Evolutionary conservation across 192 early-diverging fungal species (phyloP).

Genomic region (Mortierella claussenii): DNA sequence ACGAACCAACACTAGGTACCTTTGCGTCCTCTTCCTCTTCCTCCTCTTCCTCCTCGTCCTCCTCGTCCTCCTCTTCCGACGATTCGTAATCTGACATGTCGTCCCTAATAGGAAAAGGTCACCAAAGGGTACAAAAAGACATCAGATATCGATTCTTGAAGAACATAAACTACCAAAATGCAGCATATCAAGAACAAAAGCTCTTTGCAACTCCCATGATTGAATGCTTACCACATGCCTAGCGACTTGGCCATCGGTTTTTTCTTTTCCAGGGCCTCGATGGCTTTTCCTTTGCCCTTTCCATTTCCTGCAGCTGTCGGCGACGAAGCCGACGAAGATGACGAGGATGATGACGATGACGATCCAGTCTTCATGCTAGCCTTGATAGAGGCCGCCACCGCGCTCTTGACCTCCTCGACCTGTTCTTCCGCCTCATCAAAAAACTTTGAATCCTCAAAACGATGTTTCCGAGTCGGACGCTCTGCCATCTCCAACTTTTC

Average conservation of each 20-base stretch:
- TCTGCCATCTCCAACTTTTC: constrained; percentile 71
- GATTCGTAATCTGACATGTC: constrained; percentile 52
- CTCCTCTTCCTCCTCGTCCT: constrained; percentile 30
- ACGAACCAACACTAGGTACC: constrained; percentile 30
- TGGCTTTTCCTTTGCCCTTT: constrained; percentile 43
- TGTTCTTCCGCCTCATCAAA: constrained; percentile 72
- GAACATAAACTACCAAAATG: neutral
- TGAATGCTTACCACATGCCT: constrained; percentile 42
- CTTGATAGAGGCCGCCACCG: constrained; percentile 60
- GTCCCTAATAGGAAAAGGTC: no score
- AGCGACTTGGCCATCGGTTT: constrained; percentile 30
- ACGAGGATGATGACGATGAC: constrained; percentile 4
- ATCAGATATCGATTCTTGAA: neutral
- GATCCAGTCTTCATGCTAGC: constrained; percentile 36
- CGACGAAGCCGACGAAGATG: neutral
- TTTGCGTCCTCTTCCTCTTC: constrained; percentile 28
- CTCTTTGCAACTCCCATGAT: neutral
- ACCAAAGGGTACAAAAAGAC: no score
- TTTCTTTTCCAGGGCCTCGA: constrained; percentile 14
- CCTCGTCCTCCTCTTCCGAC: constrained; percentile 33
- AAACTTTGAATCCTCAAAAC: constrained; percentile 88
- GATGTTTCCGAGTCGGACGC: constrained; percentile 71
- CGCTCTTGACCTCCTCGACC: constrained; percentile 67
- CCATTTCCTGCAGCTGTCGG: neutral
- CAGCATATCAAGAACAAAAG: neutral